phyloP scores from a whole-genome alignment of 495 filamentous ascomycete genomes.

The Penicillium coffeae region DNA sequence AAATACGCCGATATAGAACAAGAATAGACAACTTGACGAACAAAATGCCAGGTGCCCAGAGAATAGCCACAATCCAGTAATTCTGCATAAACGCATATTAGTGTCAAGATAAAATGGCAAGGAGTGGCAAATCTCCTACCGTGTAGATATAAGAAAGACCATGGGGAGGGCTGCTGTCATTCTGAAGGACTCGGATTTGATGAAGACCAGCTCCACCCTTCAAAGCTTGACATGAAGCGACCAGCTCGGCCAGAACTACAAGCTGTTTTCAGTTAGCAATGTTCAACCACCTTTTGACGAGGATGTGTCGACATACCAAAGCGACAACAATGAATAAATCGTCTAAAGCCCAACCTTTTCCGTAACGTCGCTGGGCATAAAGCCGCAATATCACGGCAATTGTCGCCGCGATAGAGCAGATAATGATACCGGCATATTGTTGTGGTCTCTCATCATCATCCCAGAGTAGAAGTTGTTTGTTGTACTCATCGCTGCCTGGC shows the following conservation, averaged over 20 bases:
- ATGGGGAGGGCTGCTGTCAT: not conserved
- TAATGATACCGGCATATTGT: slow-evolving; percentile 2
- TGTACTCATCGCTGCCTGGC: not conserved
- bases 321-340: slow-evolving; percentile 1
- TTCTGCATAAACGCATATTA: slow-evolving; percentile 1
- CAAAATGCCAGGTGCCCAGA: slow-evolving; percentile 3
- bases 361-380: slow-evolving; percentile 1
- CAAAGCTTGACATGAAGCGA: not conserved
- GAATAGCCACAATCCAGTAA: slow-evolving; percentile 2
- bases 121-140: no score
- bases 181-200: not conserved
- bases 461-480: not conserved
- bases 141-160: slow-evolving; percentile 1
- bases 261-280: not conserved
- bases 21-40: slow-evolving; percentile 5
- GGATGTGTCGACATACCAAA: not conserved
- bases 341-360: not conserved
- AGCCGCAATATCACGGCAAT: not conserved
- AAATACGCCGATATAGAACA: not conserved
- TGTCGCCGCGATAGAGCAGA: not conserved
- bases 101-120: no score
- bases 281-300: not conserved
- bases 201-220: slow-evolving; percentile 3
- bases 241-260: not conserved
- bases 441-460: not conserved